phyloP scores from a whole-genome alignment of 768 basidiomycete genomes.

The Rhizopogon vulgaris region DNA sequence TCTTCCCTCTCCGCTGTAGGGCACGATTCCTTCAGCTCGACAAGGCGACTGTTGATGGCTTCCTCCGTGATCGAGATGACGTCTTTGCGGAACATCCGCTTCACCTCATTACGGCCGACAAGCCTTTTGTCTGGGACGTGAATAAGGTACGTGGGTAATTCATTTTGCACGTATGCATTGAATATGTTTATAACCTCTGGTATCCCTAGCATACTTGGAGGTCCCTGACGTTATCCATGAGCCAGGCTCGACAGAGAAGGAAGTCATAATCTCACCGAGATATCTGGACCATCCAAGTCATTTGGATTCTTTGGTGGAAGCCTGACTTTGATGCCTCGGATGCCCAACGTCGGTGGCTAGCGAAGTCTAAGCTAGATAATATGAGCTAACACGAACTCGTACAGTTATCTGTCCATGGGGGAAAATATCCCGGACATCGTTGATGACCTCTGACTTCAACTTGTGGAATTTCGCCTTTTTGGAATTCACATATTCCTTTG shows the following conservation, averaged over 20 bases:
- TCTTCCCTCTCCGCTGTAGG: constrained; percentile 21
- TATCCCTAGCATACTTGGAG: constrained; percentile 7
- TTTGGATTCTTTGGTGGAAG: constrained; percentile 1
- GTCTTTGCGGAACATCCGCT: constrained; percentile 23
- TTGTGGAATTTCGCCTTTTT: constrained; percentile 24
- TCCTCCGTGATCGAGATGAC: constrained; percentile 19
- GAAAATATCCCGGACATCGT: constrained; percentile 20
- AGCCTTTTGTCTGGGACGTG: constrained; percentile 20
- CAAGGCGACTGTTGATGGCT: constrained; percentile 8
- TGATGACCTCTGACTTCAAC: constrained; percentile 21
- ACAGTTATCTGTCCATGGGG: constrained; percentile 25
- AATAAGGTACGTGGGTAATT: constrained; percentile 23
- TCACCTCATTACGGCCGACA: constrained; percentile 25
- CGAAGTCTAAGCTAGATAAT: neutral
- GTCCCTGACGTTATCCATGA: constrained; percentile 7
- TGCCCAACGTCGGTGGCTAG: neutral
- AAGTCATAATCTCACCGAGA: neutral
- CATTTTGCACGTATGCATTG: constrained; percentile 21
- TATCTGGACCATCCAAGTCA: neutral
- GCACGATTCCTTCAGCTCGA: constrained; percentile 12
- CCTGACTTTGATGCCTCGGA: neutral
- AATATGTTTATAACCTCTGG: constrained; percentile 20
- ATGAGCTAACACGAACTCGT: neutral
- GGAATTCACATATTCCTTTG: too few relatives aligned
- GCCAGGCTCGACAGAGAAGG: too few relatives aligned